Base-by-base conservation (phyloP, 768 basidiomycete genomes). In the Obba rivulosa region DNA sequence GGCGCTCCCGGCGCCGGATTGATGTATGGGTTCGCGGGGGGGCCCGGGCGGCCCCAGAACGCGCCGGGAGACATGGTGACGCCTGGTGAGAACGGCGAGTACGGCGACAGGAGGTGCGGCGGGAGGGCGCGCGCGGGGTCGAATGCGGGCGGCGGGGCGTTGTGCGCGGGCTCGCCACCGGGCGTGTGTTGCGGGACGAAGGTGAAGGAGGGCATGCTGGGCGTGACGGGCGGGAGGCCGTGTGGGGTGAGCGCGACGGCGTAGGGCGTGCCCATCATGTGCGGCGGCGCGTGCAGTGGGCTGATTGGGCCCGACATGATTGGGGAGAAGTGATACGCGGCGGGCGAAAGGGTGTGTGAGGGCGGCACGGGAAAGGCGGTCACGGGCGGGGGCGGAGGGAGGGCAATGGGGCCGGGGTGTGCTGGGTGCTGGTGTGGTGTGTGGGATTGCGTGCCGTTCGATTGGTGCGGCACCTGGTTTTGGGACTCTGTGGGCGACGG, bases 161-260 rank as follows among this genome's bases (percentile, higher is more conserved):
- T 7, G 44, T 24, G 65, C 64, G 4, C 62, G 61, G 8, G 69
- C 65, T 46, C 66, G 59, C 4, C 71, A 50, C 8, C 73, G 43
- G 43, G 75, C 66, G 39, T 71, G 59, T 60, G 76, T 36, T 79
- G 79, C 16, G 79, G 75, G 34, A 85, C 73, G 66, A 96, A 94
- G 11, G 82, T 84, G 68, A 96, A 98, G 4, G 91, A 83, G 1
- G 95, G 95, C 94, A 98, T 97, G 51, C 87, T 88, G 0, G 94
- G 93, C n/a, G 94, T 96, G 60, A 96, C 92, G 1, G 90, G 87
- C 13, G 89, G 88, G n/a, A 92, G 69, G 0, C 88, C 87, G 53
- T 83, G 79, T n/a, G 85, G 85, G 9, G 86, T 89, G 52, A 83
- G 72, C 25, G 70, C 64, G 37, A 59, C 66, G 57, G 48, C 60